These are phyloP conservation scores for Kappamyces sp. DNA, from an alignment of 192 early-diverging fungal genomes.

Conservation along the genomic window DNA sequence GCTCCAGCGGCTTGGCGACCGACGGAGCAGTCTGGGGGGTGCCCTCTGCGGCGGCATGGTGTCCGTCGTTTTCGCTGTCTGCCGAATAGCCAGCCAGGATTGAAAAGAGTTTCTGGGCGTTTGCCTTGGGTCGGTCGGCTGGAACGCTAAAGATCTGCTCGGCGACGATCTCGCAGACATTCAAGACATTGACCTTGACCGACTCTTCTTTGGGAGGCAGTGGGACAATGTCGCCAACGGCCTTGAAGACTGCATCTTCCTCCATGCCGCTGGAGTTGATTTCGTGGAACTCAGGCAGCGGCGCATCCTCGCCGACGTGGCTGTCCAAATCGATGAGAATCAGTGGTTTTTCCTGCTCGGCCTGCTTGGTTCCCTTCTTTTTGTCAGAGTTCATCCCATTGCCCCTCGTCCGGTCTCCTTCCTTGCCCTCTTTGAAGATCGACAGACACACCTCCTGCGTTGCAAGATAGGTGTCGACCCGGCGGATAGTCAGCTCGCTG, in stretches of 20 bases:
- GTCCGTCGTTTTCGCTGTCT: conserved; percentile 33
- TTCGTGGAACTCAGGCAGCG: conserved; percentile 22
- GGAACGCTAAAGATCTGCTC: conserved; percentile 42
- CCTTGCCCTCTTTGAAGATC: conserved; percentile 20
- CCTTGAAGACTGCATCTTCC: conserved; percentile 37
- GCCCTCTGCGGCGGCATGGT: not conserved
- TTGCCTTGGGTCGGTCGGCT: conserved; percentile 24
- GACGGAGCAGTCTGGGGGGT: conserved; percentile 2
- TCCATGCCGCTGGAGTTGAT: conserved; percentile 28
- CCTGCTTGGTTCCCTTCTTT: no score
- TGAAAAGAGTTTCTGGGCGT: conserved; percentile 22
- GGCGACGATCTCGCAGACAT: conserved; percentile 19
- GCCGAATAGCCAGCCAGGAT: conserved; percentile 17
- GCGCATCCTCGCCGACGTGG: conserved; percentile 19
- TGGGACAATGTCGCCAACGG: conserved; percentile 37
- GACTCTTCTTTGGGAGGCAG: conserved; percentile 11
- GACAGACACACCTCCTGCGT: conserved; percentile 30
- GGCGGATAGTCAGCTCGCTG: conserved; percentile 33
- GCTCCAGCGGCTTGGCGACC: not conserved
- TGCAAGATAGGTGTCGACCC: conserved; percentile 29
- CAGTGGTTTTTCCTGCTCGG: not conserved
- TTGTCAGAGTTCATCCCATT: not conserved
- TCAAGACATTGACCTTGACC: conserved; percentile 15
- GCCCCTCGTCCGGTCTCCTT: conserved; percentile 27
- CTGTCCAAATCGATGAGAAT: conserved; percentile 6